Evolutionary conservation across 169 alveolate species (phyloP).

Genomic region (Plasmodium inui): DNA sequence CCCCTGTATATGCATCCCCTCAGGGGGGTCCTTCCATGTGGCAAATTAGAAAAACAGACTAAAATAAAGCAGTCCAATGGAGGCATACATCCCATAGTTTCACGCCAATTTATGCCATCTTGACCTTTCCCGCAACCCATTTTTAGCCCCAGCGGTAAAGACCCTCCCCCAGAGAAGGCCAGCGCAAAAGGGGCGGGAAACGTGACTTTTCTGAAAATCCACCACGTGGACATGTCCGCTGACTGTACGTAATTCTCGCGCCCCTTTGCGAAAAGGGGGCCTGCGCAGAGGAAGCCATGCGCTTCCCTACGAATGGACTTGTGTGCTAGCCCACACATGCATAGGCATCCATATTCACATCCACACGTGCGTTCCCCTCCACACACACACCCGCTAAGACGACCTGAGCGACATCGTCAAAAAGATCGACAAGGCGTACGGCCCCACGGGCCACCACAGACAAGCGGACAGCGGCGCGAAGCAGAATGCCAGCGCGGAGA

Average conservation of each 20-base stretch:
- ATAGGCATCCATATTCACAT: not conserved
- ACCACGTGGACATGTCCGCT: slow-evolving; percentile 13
- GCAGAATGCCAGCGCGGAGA: not conserved
- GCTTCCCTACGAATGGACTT: not conserved
- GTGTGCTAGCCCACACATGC: not conserved
- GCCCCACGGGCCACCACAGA: not conserved
- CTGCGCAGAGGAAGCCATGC: not conserved
- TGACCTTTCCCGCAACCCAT: not conserved
- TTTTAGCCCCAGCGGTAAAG: not conserved
- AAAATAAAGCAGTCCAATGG: not conserved
- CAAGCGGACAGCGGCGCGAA: not conserved
- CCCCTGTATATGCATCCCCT: not conserved
- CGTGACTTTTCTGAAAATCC: slow-evolving; percentile 8
- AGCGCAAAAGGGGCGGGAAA: not conserved
- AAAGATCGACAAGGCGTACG: slow-evolving; percentile 26
- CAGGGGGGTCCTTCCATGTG: not conserved
- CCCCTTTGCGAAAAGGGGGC: not conserved
- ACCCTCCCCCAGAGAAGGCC: not conserved
- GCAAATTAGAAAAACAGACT: not conserved
- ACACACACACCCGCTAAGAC: not conserved
- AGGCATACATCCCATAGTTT: not conserved
- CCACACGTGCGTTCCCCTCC: not conserved
- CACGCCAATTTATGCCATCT: not conserved
- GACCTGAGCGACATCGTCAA: slow-evolving; percentile 43
- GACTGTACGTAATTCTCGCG: not conserved